These are phyloP conservation scores for Erythrobasidium hasegawianum DNA, from an alignment of 1,284 basidiomycete genomes.

Conservation along the genomic window DNA sequence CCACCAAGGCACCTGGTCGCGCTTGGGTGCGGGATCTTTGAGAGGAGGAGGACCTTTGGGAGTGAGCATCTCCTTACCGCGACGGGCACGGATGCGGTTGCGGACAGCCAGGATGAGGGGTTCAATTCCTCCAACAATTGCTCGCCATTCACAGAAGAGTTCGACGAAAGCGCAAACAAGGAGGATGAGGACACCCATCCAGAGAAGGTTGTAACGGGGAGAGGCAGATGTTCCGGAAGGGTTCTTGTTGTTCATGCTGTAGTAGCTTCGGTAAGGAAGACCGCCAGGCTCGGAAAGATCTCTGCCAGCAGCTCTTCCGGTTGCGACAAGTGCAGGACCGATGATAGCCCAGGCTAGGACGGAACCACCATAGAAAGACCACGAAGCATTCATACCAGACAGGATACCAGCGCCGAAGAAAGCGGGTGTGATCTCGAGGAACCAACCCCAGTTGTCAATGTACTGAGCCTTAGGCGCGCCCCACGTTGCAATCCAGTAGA, in stretches of 20 bases:
- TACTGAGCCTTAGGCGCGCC: slow-evolving; percentile 62
- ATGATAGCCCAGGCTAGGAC: slow-evolving; percentile 65
- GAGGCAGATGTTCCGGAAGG: slow-evolving; percentile 53
- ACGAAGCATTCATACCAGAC: slow-evolving; percentile 62
- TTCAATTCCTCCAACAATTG: slow-evolving; percentile 41
- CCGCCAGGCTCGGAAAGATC: slow-evolving; percentile 47
- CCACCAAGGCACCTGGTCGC: slow-evolving; percentile 58
- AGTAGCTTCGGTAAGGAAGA: slow-evolving; percentile 51
- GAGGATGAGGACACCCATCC: slow-evolving; percentile 61
- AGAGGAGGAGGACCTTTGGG: slow-evolving; percentile 4
- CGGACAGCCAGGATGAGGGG: slow-evolving; percentile 36
- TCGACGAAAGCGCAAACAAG: slow-evolving; percentile 49
- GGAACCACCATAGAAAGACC: slow-evolving; percentile 61
- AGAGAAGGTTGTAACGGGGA: slow-evolving; percentile 66
- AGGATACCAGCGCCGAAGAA: slow-evolving; percentile 67
- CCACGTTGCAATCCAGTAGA: slow-evolving; percentile 60
- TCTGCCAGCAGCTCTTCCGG: slow-evolving; percentile 52
- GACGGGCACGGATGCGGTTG: slow-evolving; percentile 52
- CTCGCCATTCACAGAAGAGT: slow-evolving; percentile 45
- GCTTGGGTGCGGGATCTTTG: slow-evolving; percentile 53
- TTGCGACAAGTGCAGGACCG: slow-evolving; percentile 58
- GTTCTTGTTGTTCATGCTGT: slow-evolving; percentile 48
- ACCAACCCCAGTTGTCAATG: slow-evolving; percentile 57
- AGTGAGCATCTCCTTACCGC: slow-evolving; percentile 28
- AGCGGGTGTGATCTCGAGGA: slow-evolving; percentile 58